phyloP scores from a whole-genome alignment of 305 asterid species.

The Fraxinus nigra region DNA sequence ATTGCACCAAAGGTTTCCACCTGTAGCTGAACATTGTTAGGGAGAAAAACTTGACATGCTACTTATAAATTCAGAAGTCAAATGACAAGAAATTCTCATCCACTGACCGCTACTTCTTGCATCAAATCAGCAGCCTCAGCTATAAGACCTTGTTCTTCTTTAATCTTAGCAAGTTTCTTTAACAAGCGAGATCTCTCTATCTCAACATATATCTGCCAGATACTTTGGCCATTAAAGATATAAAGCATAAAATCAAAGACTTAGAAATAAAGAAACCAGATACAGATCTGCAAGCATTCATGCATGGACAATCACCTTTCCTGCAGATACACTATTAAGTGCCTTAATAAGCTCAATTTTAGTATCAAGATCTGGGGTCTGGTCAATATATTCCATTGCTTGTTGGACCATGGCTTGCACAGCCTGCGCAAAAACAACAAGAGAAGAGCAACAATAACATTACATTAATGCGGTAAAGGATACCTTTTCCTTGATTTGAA shows the following conservation, averaged over 20 bases:
- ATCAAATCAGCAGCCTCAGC: constrained; percentile 61
- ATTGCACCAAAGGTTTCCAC: constrained; percentile 97
- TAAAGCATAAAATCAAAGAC: not conserved
- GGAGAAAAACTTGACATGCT: constrained; percentile 4
- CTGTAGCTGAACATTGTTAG: constrained; percentile 37
- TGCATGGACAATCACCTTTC: constrained; percentile 56
- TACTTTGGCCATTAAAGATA: not conserved
- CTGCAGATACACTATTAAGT: constrained; percentile 85
- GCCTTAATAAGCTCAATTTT: constrained; percentile 86
- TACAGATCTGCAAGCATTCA: not conserved
- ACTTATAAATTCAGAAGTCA: not conserved
- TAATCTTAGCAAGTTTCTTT: constrained; percentile 52
- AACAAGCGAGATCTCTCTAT: constrained; percentile 57
- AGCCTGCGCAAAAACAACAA: constrained; percentile 48
- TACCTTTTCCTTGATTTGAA: not conserved
- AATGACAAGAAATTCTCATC: not conserved
- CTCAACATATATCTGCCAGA: constrained; percentile 49
- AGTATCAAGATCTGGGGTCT: constrained; percentile 82
- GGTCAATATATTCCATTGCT: constrained; percentile 87
- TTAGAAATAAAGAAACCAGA: constrained; percentile 1
- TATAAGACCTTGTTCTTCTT: constrained; percentile 49
- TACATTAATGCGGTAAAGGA: not conserved
- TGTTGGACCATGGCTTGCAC: constrained; percentile 97
- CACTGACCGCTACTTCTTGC: constrained; percentile 87
- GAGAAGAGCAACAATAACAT: constrained; percentile 13